phyloP scores from a whole-genome alignment of 306 rosid species.

The Sesbania bispinosa region DNA sequence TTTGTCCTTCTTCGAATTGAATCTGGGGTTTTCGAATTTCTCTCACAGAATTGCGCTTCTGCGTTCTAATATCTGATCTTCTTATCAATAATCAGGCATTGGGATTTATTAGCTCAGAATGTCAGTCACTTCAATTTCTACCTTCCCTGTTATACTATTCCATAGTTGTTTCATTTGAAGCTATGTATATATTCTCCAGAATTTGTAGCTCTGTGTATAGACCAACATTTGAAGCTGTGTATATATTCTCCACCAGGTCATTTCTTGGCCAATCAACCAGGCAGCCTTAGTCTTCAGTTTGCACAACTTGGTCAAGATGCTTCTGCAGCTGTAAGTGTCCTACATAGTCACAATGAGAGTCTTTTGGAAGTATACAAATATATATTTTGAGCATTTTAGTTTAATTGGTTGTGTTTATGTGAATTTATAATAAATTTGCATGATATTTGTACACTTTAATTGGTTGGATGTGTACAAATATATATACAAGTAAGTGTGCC shows the following conservation, averaged over 20 bases:
- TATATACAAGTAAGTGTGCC: no score
- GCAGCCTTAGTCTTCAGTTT: conserved; percentile 80
- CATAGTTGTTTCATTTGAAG: background rate
- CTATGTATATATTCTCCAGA: background rate
- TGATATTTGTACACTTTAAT: no score
- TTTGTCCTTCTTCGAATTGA: no score
- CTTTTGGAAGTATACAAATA: no score
- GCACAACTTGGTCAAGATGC: conserved; percentile 99
- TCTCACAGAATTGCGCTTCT: no score
- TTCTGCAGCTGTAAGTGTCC: conserved; percentile 86
- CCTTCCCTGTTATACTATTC: background rate
- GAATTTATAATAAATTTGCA: no score
- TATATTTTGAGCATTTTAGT: no score
- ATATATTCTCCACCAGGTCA: conserved; percentile 92
- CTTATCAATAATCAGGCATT: background rate
- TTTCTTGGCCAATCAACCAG: conserved; percentile 89
- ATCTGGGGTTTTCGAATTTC: background rate
- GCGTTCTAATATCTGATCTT: no score
- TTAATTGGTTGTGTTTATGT: no score
- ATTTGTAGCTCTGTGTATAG: no score
- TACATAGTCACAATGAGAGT: background rate
- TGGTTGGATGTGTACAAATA: no score
- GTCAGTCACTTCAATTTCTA: background rate
- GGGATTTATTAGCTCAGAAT: background rate
- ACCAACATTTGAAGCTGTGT: no score